A percentile compares a stretch with the other conserved stretches of the same genome.
phyloP scores from a whole-genome alignment of 1,284 basidiomycete genomes.

The Tilletia caries region DNA sequence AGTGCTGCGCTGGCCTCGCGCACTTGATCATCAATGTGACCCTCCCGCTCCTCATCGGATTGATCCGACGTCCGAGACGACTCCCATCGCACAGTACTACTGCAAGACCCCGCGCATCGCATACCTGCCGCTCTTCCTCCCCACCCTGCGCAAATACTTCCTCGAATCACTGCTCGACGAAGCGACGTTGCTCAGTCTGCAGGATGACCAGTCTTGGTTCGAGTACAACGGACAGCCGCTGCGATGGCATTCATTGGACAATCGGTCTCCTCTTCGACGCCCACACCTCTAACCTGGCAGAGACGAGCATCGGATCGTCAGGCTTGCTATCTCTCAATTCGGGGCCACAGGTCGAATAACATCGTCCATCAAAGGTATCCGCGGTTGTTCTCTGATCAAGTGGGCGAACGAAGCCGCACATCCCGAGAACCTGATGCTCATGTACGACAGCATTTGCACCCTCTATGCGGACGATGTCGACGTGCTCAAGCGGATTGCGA shows the following conservation, averaged over 20 bases:
- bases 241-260: conserved; percentile 47
- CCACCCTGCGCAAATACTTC: conserved; percentile 31
- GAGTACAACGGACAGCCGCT: conserved; percentile 39
- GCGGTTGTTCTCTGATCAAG: too few species aligned
- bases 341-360: too few species aligned
- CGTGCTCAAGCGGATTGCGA: too few species aligned
- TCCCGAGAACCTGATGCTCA: too few species aligned
- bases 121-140: conserved; percentile 40
- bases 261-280: conserved; percentile 44
- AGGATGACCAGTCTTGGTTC: conserved; percentile 41
- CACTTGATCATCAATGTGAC: conserved; percentile 4
- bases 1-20: neutral
- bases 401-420: too few species aligned
- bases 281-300: conserved; percentile 33
- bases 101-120: conserved; percentile 33
- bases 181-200: conserved; percentile 20
- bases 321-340: too few species aligned
- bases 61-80: conserved; percentile 3
- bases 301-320: conserved; percentile 15
- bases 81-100: conserved; percentile 25
- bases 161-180: conserved; percentile 33
- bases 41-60: conserved; percentile 5
- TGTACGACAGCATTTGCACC: too few species aligned
- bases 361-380: too few species aligned
- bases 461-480: too few species aligned